Conservation (phyloP, 768 basidiomycete species). For the Naematelia aurantialba region DNA sequence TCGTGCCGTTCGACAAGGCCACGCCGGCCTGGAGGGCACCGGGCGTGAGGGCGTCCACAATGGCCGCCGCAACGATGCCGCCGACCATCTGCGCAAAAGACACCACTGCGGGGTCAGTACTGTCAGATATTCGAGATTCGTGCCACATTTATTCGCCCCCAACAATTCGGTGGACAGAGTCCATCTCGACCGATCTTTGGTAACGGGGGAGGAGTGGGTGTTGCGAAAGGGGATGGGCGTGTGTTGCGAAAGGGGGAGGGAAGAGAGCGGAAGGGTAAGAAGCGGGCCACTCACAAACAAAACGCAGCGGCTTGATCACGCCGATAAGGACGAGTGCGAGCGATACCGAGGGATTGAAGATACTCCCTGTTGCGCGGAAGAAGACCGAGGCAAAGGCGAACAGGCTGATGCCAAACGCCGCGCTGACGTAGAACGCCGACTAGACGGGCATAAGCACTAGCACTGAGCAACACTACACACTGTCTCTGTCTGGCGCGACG, state of each 20-base stretch:
- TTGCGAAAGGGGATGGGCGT: neutral
- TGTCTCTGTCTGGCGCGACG: neutral
- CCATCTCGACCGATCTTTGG: constrained; percentile 51
- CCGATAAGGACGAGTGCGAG: constrained; percentile 41
- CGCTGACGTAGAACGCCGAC: neutral
- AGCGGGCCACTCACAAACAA: constrained; percentile 39
- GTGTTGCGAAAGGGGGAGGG: no score
- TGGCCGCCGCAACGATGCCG: constrained; percentile 39
- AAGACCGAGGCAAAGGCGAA: constrained; percentile 44
- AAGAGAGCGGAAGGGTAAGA: no score
- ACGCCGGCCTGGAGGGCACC: constrained; percentile 28
- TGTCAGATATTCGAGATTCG: no score
- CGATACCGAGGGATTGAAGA: constrained; percentile 45
- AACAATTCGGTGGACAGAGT: constrained; percentile 45
- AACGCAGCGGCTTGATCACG: constrained; percentile 43
- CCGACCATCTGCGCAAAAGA: constrained; percentile 37
- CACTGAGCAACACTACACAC: constrained; percentile 1
- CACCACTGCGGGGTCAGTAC: constrained; percentile 30
- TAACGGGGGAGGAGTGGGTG: constrained; percentile 41
- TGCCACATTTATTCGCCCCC: no score
- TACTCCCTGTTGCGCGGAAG: constrained; percentile 46
- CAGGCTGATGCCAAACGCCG: constrained; percentile 40
- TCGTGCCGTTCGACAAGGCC: constrained; percentile 34
- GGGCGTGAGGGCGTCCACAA: constrained; percentile 44
- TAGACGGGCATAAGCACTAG: no score